Percentiles rank a stretch among this genome's conserved stretches.
These are phyloP conservation scores for Escallonia rubra DNA, from an alignment of 129 eudicot species.

Conservation along the genomic window DNA sequence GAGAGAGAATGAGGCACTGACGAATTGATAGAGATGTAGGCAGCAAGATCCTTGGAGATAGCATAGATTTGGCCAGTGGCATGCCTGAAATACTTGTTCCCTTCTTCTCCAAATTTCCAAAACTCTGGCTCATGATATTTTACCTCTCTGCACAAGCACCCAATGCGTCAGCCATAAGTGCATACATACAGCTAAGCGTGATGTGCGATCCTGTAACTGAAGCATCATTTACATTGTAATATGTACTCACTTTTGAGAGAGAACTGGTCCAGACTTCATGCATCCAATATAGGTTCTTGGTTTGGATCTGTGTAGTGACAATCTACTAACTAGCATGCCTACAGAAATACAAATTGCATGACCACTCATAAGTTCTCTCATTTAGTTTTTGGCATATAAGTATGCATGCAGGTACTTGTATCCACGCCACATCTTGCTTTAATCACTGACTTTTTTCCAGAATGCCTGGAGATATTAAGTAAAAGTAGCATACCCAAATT, in stretches of 20 bases:
- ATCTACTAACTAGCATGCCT: conserved; percentile 51
- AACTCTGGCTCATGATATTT: conserved; percentile 78
- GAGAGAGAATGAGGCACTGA: conserved; percentile 13
- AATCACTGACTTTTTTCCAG: background rate
- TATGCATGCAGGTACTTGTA: background rate
- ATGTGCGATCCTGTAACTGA: background rate
- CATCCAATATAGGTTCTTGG: conserved; percentile 69
- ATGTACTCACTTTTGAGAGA: conserved; percentile 53
- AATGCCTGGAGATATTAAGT: background rate
- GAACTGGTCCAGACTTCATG: conserved; percentile 88
- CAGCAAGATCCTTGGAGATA: conserved; percentile 71
- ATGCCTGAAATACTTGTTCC: conserved; percentile 79
- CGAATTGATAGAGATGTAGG: conserved; percentile 63
- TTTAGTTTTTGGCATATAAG: background rate
- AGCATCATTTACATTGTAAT: background rate
- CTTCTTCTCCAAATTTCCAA: conserved; percentile 85
- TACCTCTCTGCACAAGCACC: conserved; percentile 41
- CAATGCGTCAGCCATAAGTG: background rate
- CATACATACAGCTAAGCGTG: background rate
- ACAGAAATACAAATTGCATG: background rate
- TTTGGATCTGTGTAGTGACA: conserved; percentile 47
- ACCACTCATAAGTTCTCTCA: background rate
- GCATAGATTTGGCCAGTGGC: conserved; percentile 88
- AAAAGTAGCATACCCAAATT: conserved; percentile 42
- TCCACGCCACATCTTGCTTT: background rate